These are phyloP conservation scores for Calonectria pauciramosa DNA, from an alignment of 2,329 filamentous ascomycete species.

Conservation along the genomic window DNA sequence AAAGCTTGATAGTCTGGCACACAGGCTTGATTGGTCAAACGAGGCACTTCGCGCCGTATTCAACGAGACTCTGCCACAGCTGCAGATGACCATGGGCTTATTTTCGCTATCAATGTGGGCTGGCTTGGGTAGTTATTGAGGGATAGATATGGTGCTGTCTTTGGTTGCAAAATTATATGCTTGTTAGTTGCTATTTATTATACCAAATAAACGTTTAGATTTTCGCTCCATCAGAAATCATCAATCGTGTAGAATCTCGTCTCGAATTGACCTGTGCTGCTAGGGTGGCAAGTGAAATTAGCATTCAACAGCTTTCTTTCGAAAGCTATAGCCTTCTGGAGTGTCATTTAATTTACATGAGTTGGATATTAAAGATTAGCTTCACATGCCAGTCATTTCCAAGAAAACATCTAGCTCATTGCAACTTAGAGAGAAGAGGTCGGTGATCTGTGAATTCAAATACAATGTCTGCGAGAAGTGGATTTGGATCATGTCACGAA, in stretches of 20 bases:
- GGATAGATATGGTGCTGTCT: background rate
- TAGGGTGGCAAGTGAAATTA: too few relatives aligned
- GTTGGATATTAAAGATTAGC: too few relatives aligned
- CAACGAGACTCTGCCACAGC: background rate
- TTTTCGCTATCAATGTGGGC: constrained; percentile 5
- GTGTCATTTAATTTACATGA: too few relatives aligned
- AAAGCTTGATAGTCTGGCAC: background rate
- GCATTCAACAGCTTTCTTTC: too few relatives aligned
- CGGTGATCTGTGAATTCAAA: background rate
- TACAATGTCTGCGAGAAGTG: background rate
- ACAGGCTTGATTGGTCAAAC: background rate
- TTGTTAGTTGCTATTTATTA: background rate
- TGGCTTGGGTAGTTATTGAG: background rate
- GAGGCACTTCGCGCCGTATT: background rate
- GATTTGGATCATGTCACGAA: background rate
- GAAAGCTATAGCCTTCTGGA: too few relatives aligned
- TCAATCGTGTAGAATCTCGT: too few relatives aligned
- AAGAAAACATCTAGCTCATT: background rate
- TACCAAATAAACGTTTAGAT: background rate
- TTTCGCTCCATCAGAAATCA: too few relatives aligned
- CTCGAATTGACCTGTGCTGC: too few relatives aligned
- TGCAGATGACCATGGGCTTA: constrained; percentile 9
- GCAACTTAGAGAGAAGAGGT: too few relatives aligned
- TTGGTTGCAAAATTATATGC: background rate
- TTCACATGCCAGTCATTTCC: background rate